Evolutionary conservation across 1,284 basidiomycete species (phyloP), one percentile per base, ranked within the genome.

Genomic region (Cutaneotrichosporon cyanovorans): DNA sequence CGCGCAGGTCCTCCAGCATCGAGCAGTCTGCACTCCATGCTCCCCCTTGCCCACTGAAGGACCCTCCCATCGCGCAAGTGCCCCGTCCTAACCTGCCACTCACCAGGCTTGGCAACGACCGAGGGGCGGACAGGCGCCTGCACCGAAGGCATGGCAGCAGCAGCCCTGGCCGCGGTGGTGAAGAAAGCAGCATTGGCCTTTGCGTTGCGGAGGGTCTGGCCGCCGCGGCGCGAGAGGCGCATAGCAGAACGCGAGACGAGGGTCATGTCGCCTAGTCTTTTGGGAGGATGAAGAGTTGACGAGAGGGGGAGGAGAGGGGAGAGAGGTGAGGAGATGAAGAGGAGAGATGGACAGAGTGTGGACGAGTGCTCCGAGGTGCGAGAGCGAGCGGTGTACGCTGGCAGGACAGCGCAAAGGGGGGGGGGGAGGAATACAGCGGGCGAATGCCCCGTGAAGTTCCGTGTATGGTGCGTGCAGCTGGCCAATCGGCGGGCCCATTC

Each of bases 191-290:
- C 67, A 59, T 71, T 66, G 56, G 65, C 66, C 40, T 64, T 49
- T 48, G 64, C 64, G 53, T 60, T 64, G 49, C 55, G 51, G 51
- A 65, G 46, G 35, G 59, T 54, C 51, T 61, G 56, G 45, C 58
- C 63, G 46, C 63, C 63, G 37, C 68, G 67, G 49, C 65, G 57
- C 31, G 66, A 62, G 55, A 71, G 60, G 60, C 67, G 65, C 55
- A 65, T 57, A 51, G 68, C 67, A 42, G 65, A 67, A 41, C 69
- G 65, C 45, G 69, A 66, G 63, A 71, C 67, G 53, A 71, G 65
- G 48, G 69, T 69, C 69, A 71, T 71, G 43, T 54, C 40, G 45
- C 40, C 40, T 40, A 46, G 45, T 46, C 58, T 59, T 58, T 41
- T 42, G 37, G 46, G 46, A 39, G 41, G 42, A n/a, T n/a, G n/a